Conservation (phyloP, 257 asterid species). For the Ballota nigra region DNA sequence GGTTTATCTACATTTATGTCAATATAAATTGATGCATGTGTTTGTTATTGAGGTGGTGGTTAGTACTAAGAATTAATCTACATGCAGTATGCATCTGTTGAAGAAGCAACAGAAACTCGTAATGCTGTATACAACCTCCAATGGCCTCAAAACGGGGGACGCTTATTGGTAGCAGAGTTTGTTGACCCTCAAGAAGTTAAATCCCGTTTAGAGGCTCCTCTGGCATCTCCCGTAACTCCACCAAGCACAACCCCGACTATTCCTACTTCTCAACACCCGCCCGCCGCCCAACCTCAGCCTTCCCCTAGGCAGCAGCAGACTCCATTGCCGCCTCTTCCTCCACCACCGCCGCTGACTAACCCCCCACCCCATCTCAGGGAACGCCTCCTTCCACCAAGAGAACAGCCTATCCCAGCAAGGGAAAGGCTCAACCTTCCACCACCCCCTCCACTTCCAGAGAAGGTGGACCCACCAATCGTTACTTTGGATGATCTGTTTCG, state of each 20-base stretch:
- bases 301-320: constrained; percentile 52
- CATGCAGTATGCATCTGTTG: constrained; percentile 78
- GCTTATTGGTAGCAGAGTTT: constrained; percentile 66
- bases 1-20: neutral
- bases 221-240: constrained; percentile 46
- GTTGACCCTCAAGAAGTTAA: constrained; percentile 79
- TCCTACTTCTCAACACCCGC: constrained; percentile 27
- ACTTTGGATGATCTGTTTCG: constrained; percentile 83
- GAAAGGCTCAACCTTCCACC: constrained; percentile 69
- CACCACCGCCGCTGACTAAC: constrained; percentile 23
- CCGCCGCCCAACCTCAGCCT: constrained; percentile 43
- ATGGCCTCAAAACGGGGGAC: constrained; percentile 92
- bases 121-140: constrained; percentile 86
- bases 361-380: constrained; percentile 43
- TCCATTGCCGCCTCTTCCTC: constrained; percentile 28
- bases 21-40: neutral
- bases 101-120: constrained; percentile 80
- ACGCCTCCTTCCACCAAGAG: constrained; percentile 40
- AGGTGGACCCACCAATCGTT: constrained; percentile 71
- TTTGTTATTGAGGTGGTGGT: neutral
- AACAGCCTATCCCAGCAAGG: constrained; percentile 47
- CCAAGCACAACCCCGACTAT: constrained; percentile 28
- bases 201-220: constrained; percentile 58
- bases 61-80: constrained; percentile 13
- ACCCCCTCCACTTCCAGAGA: constrained; percentile 75